A percentile compares a stretch with the other conserved stretches of the same genome.
phyloP scores from a whole-genome alignment of 768 basidiomycete species.

The Mycena olivaceomarginata region DNA sequence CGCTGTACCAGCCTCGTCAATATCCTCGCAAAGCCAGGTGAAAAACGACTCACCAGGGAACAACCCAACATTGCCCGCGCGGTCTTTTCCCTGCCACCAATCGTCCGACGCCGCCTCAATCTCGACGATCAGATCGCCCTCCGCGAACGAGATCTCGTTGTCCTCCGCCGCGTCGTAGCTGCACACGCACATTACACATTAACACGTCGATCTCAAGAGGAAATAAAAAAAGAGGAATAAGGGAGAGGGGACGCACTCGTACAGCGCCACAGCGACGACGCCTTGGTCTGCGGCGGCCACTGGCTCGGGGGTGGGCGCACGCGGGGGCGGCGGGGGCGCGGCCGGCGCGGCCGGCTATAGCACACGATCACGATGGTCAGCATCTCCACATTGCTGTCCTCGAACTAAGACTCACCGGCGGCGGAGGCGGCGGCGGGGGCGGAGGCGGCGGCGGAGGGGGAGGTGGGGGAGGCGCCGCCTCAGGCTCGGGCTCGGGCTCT shows the following conservation, averaged over 20 bases:
- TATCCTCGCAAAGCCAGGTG: constrained; percentile 4
- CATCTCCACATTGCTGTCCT: background rate
- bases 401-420: constrained; percentile 42
- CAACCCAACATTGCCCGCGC: constrained; percentile 75
- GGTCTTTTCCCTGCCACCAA: constrained; percentile 88
- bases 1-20: constrained; percentile 41
- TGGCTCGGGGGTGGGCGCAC: constrained; percentile 67
- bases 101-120: constrained; percentile 92
- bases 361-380: constrained; percentile 4
- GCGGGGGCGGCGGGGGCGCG: constrained; percentile 69
- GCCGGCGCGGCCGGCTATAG: constrained; percentile 59
- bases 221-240: background rate
- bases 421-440: constrained; percentile 76
- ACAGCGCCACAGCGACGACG: constrained; percentile 77
- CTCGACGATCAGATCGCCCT: constrained; percentile 86
- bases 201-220: background rate
- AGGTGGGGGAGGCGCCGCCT: constrained; percentile 73
- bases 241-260: constrained; percentile 72
- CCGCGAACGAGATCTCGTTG: constrained; percentile 91
- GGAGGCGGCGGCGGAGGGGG: constrained; percentile 78
- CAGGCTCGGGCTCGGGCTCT: constrained; percentile 59
- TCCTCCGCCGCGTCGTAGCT: constrained; percentile 95
- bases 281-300: constrained; percentile 72
- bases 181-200: background rate
- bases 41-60: constrained; percentile 79